Evolutionary conservation across 2,329 filamentous ascomycete species (phyloP), one percentile per base, ranked within the genome.

Genomic region (Ceratocystis huliohia): DNA sequence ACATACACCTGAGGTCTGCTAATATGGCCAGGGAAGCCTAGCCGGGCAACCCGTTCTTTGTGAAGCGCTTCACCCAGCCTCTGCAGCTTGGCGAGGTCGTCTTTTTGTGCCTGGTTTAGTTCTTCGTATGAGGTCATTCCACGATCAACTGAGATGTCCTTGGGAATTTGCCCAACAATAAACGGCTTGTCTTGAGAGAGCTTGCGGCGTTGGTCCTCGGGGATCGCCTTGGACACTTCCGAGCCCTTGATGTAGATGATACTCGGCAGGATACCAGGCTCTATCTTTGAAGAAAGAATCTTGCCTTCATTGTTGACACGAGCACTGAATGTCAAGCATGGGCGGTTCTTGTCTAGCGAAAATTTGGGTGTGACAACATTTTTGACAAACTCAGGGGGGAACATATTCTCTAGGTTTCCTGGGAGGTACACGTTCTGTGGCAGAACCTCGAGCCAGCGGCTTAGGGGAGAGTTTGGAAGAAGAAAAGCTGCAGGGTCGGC

Each of bases 401-500:
- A 74, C 84, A 88, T 88, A 63, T 80, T 77, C 64, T 80, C 76
- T 25, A 79, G 78, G 70, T 83, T 80, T 1, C 84, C 84, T 2
- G 82, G 78, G 20, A 86, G 76, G 69, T 87, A 88, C 57, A 81
- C 77, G n/a, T 81, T 84, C 70, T 84, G 77, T 1, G 81, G 78
- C 41, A 85, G 78, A 68, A 84, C 78, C 67, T 85, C 80, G 59
- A 89, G 84, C 71, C 84, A 83, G 68, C 81, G 78, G 44, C 82
- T 81, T 6, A 89, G 74, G 7, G 78, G 75, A 46, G 84, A 83
- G 25, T 83, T 77, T 20, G 83, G 82, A 22, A 76, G 71, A 69
- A 94, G 84, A 67, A 83, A 82, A 4, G 89, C 88, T 1, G 87
- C 87, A 7, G 89, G 89, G 71, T 94, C 90, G 15, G 90, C 89